Base-by-base conservation (phyloP, 345 rosid genomes). In the Populus simonii region DNA sequence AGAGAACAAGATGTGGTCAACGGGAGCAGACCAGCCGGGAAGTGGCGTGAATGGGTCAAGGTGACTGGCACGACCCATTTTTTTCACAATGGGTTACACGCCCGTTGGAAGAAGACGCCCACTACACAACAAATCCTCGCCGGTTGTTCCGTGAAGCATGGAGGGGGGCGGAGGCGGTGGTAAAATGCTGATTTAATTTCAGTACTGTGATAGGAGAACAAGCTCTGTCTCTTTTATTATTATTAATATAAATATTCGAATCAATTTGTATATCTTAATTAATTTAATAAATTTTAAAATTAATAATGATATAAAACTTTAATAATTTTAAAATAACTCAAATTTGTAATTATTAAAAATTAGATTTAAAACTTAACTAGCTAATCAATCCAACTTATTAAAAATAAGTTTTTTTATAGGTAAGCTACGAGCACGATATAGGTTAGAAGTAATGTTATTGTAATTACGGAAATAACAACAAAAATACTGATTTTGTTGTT, bases 41-140 rank as follows among this genome's bases (percentile, higher is more conserved):
- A 84, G 33, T 25, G 82, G 77, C 77, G 73, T 25, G 83, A 81
- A 73, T 75, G 86, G 84, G 61, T 45, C 77, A 89, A 85, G 80
- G 74, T 75, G 67, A 57, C 72, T 10, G 17, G 86, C 81, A 73
- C 80, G 11, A 74, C 90, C 13, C 80, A 90, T 29, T 87, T 77
- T 77, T 81, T 83, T 88, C 47, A 88, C 95, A 8, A 91, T 91
- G 95, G 97, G 91, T 83, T 93, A 93, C 85, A 79, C 92, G 62
- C 85, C 27, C 7, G 92, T 89, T 57, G 84, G 83, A 82, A 88
- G 91, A 86, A 86, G 95, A 81, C 83, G 92, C 17, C 97, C 97
- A 4, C 89, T 93, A 57, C 97, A 93, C 68, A 93, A 93, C 90
- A 91, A 89, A 76, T 80, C 94, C 77, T 41, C 87, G 86, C 92